Base-by-base conservation (phyloP, 352 stramenopile genomes). In the Globisporangium paroecandrum region DNA sequence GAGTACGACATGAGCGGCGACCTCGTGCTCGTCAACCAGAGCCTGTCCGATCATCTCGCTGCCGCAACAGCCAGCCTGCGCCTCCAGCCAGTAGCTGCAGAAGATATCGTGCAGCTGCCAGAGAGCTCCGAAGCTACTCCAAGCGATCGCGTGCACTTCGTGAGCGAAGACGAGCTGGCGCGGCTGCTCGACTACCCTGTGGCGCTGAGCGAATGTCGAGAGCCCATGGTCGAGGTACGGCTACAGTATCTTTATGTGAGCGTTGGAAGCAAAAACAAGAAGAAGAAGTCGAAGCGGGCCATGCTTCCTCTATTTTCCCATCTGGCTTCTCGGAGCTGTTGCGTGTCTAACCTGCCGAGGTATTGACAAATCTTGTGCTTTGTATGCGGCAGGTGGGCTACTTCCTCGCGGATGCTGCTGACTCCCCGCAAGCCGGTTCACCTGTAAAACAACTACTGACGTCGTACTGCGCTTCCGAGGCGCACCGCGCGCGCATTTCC, bases 141-240 rank as follows among this genome's bases (percentile, higher is more conserved):
- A 18, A 65, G 18, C 10, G 36, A 56, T 9, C 13, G 32, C 1
- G n/a, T 66, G 12, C 34, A 53, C 5, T 5, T 81, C 8, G 68
- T 88, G 13, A 32, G 58, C 22, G 85, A 93, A 49, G 51, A 67
- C 3, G 27, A 68, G 15, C 49, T 93, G 32, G 83, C 85, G 13
- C 64, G 53, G 6, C 34, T 80, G 4, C 62, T 93, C 24, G 81
- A 90, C 70, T 93, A 93, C 68, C 85, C 83, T 3, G 68, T 93
- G 25, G 78, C 77, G 2, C 69, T 91, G 32, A 84, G 82, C 62
- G 80, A 89, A 43, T 91, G 85, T 53, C 64, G 61, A 15, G 77
- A 72, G 0, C 47, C 69, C 13, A 91, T 90, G 81, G 59, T 90
- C n/a, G 85, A 91, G 83, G 83, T 91, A 51, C 29, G 29, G 29